Base-by-base conservation (phyloP, 139 green algal species). In the Spirogloea muscicola region DNA sequence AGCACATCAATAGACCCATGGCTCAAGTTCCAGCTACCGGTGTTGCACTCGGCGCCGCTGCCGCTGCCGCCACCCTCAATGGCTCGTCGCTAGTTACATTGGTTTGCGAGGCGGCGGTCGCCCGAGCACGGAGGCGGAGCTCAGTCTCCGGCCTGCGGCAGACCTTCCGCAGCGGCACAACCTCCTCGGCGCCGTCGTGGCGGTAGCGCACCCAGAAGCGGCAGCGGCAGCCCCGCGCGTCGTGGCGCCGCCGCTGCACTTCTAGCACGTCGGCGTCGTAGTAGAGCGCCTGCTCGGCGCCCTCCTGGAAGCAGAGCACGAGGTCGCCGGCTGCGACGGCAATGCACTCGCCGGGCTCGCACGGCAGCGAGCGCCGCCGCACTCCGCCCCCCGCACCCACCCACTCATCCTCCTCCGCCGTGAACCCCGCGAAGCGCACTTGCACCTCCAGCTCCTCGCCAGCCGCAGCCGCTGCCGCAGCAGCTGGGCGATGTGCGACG, bases 271-370 rank as follows among this genome's bases (percentile, higher is more conserved):
- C 72, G 5, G 72, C 72, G n/a, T 80, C 72, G 33, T 58, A 80
- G 49, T 80, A 80, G 1, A 80, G 72, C 41, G 72, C 72, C 36
- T 80, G 72, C 31, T 80, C 72, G 7, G 33, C 61, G 34, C 34
- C 64, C 34, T 80, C 72, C 63, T 77, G 69, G 75, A 76, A 76
- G 68, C 68, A 80, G 33, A 80, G 72, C 29, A 80, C 72, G 0
- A 80, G 62, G 38, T 80, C 72, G 6, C 57, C 51, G 37, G 72
- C 62, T 29, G 76, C 62, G 21, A 80, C 72, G 9, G 31, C 72
- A 1, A 80, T 41, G 37, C 72, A 80, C 27, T 80, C 72, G 9
- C 62, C 66, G 16, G 43, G 62, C 49, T 80, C 72, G 46, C 72
- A 80, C 21, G 72, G 72, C 1, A 80, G 39, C 46, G 72, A 80